phyloP scores from a whole-genome alignment of 495 filamentous ascomycete species.

The Apiosordaria backusii region DNA sequence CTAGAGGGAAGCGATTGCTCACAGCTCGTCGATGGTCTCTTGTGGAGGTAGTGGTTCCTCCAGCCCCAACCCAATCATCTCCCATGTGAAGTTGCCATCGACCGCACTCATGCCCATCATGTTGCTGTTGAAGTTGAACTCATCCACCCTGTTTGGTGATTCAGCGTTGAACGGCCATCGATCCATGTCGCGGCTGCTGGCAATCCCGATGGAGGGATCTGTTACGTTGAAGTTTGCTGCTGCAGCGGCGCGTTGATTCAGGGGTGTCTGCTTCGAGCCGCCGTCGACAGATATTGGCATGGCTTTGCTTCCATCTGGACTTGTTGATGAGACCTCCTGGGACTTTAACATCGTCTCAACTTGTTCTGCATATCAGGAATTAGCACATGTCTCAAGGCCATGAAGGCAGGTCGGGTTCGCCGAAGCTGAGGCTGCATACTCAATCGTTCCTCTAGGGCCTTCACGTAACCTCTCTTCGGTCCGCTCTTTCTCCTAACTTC shows the following conservation, averaged over 20 bases:
- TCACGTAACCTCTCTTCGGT: slow-evolving; percentile 96
- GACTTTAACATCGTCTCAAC: slow-evolving; percentile 89
- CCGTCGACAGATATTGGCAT: slow-evolving; percentile 33
- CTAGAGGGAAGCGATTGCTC: slow-evolving; percentile 30
- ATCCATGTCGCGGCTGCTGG: slow-evolving; percentile 45
- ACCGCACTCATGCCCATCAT: slow-evolving; percentile 46
- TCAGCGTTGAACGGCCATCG: slow-evolving; percentile 51
- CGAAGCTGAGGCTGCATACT: slow-evolving; percentile 52
- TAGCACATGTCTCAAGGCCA: slow-evolving; percentile 17
- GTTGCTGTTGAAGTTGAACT: slow-evolving; percentile 43
- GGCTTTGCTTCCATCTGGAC: slow-evolving; percentile 33
- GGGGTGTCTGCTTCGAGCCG: slow-evolving; percentile 21
- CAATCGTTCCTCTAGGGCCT: slow-evolving; percentile 89
- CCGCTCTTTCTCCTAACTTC: slow-evolving; percentile 97
- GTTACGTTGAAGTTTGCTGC: slow-evolving; percentile 44
- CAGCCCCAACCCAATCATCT: slow-evolving; percentile 89
- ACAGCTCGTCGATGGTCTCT: slow-evolving; percentile 90
- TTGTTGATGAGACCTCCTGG: slow-evolving; percentile 48
- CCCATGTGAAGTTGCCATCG: slow-evolving; percentile 64
- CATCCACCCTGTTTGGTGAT: slow-evolving; percentile 46
- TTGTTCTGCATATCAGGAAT: slow-evolving; percentile 60
- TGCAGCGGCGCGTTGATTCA: slow-evolving; percentile 33
- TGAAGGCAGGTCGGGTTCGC: background rate
- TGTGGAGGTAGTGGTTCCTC: slow-evolving; percentile 87
- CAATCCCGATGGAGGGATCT: slow-evolving; percentile 43